Evolutionary conservation across 2,329 filamentous ascomycete species (phyloP).

Genomic region (Claviceps spartinae): DNA sequence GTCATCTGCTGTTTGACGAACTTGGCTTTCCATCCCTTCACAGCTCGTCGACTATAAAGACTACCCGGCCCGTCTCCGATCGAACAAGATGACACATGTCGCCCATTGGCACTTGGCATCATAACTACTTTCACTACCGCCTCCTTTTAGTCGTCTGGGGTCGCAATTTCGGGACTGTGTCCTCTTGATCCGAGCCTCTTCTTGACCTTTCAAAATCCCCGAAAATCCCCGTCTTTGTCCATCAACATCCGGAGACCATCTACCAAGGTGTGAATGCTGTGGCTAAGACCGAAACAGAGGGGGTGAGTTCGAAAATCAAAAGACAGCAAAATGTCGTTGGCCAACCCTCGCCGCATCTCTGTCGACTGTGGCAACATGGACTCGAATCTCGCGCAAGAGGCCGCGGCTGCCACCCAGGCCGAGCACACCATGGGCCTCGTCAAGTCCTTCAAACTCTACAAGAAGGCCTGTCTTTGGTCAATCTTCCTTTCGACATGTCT

Average conservation of each 20-base stretch:
- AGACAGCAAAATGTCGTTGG: neutral
- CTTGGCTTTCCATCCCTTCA: neutral
- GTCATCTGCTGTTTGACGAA: neutral
- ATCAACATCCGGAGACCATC: no score
- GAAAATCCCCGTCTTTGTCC: no score
- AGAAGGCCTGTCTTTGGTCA: slow-evolving; percentile 24
- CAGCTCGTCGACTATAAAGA: slow-evolving; percentile 4
- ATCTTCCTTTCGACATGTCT: slow-evolving; percentile 24
- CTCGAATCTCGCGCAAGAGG: slow-evolving; percentile 8
- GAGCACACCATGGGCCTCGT: slow-evolving; percentile 21
- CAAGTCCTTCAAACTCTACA: slow-evolving; percentile 26
- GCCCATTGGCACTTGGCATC: neutral
- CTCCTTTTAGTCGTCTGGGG: neutral
- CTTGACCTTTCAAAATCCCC: no score
- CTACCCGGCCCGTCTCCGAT: neutral
- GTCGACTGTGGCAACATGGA: slow-evolving; percentile 7
- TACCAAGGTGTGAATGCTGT: neutral
- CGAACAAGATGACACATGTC: neutral
- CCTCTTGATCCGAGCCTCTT: neutral
- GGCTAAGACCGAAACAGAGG: no score
- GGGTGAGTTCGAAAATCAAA: neutral
- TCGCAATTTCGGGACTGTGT: neutral
- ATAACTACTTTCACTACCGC: neutral
- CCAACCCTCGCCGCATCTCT: slow-evolving; percentile 4
- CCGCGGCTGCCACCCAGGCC: slow-evolving; percentile 16